These are phyloP conservation scores for Aspergillus amoenus DNA, from an alignment of 2,329 filamentous ascomycete species.

Conservation along the genomic window DNA sequence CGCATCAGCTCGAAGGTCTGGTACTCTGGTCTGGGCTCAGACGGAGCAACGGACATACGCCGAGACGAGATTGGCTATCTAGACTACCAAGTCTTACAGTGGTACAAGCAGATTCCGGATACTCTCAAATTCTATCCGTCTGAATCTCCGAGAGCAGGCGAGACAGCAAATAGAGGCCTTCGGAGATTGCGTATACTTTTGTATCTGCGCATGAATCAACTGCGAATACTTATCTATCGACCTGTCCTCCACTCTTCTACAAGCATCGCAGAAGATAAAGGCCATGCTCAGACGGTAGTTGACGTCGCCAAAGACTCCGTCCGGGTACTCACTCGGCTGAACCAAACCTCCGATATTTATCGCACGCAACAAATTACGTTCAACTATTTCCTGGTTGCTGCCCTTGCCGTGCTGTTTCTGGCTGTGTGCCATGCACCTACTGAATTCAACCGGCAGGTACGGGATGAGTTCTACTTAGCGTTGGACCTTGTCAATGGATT, in stretches of 20 bases:
- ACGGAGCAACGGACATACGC: conserved; percentile 64
- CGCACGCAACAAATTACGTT: conserved; percentile 63
- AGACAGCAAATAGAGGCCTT: conserved; percentile 62
- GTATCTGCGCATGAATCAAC: conserved; percentile 84
- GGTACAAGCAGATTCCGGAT: conserved; percentile 74
- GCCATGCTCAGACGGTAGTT: conserved; percentile 68
- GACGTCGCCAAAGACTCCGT: conserved; percentile 67
- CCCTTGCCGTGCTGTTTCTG: conserved; percentile 63
- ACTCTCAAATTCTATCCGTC: conserved; percentile 62
- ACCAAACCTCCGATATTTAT: conserved; percentile 64
- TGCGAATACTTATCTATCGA: conserved; percentile 84
- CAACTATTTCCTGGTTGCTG: conserved; percentile 66
- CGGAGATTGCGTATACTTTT: conserved; percentile 78
- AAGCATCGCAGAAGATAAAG: conserved; percentile 74
- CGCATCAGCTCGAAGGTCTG: conserved; percentile 83
- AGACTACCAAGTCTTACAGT: conserved; percentile 80
- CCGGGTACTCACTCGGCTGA: conserved; percentile 59
- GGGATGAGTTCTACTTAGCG: conserved; percentile 67
- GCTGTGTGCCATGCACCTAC: conserved; percentile 64
- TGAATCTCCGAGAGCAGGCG: conserved; percentile 47
- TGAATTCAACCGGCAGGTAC: conserved; percentile 59
- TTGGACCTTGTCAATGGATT: conserved; percentile 64
- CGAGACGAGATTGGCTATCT: conserved; percentile 75
- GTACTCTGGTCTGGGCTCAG: conserved; percentile 72
- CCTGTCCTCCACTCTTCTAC: conserved; percentile 81